These are phyloP conservation scores for Ceratobasidium sp. DNA, from an alignment of 1,284 basidiomycete species.

Conservation along the genomic window DNA sequence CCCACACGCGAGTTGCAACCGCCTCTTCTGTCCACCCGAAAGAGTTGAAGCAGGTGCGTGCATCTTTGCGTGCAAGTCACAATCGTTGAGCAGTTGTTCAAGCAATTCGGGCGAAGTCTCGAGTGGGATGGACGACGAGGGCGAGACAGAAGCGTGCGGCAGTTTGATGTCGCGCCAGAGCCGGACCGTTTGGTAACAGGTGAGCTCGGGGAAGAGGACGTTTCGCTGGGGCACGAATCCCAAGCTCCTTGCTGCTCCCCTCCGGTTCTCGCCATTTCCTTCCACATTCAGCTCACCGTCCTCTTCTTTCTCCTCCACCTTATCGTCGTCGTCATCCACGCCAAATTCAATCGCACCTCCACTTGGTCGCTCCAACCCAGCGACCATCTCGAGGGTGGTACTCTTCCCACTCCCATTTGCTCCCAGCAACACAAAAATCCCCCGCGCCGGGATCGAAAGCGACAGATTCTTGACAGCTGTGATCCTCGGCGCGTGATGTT, in stretches of 20 bases:
- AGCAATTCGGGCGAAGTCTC: slow-evolving; percentile 61
- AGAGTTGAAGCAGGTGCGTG: slow-evolving; percentile 72
- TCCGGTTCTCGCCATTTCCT: slow-evolving; percentile 36
- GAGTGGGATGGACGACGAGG: background rate
- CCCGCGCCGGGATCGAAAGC: slow-evolving; percentile 71
- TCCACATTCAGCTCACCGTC: background rate
- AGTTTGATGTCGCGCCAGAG: slow-evolving; percentile 81
- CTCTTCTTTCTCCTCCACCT: slow-evolving; percentile 45
- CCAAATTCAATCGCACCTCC: slow-evolving; percentile 72
- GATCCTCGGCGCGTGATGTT: slow-evolving; percentile 53
- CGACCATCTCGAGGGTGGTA: slow-evolving; percentile 74
- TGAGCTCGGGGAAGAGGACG: slow-evolving; percentile 80
- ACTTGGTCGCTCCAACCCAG: slow-evolving; percentile 67
- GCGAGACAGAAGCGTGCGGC: slow-evolving; percentile 39
- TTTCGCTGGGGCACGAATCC: slow-evolving; percentile 87
- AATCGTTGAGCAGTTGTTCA: slow-evolving; percentile 71
- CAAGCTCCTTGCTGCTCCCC: slow-evolving; percentile 65
- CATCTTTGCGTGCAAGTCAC: slow-evolving; percentile 75
- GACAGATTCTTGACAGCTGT: slow-evolving; percentile 69
- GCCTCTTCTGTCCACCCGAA: slow-evolving; percentile 83
- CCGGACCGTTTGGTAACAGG: slow-evolving; percentile 75
- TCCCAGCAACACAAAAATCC: slow-evolving; percentile 80
- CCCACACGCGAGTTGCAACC: slow-evolving; percentile 81
- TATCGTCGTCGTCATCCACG: slow-evolving; percentile 60
- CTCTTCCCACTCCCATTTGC: slow-evolving; percentile 78